These are phyloP conservation scores for Talaromyces sp. DNA, from an alignment of 2,329 filamentous ascomycete species.

Conservation along the genomic window DNA sequence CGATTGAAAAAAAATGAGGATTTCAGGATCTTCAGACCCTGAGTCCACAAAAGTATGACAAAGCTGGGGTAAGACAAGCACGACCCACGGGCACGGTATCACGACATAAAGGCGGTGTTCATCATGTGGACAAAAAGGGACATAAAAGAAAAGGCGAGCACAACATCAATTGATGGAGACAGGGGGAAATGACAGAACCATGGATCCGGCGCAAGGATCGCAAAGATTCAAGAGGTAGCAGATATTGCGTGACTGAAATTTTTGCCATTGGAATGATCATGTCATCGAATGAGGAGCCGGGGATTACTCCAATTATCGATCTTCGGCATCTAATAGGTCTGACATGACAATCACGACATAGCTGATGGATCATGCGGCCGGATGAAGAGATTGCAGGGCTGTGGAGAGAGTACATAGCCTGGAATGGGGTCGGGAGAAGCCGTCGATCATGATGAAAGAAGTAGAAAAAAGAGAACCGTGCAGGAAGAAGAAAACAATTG, in stretches of 20 bases:
- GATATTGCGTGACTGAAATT: not conserved
- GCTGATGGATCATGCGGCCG: not conserved
- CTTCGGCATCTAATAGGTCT: not conserved
- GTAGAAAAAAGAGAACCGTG: not conserved
- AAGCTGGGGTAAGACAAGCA: constrained; percentile 13
- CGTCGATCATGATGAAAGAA: not conserved
- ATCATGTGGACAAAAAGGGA: constrained; percentile 4
- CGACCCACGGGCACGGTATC: constrained; percentile 15
- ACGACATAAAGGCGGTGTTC: constrained; percentile 17
- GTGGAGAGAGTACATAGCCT: not conserved
- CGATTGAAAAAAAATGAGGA: constrained; percentile 5
- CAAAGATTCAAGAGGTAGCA: not conserved
- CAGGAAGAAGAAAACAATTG: constrained; percentile 2
- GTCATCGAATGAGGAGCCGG: not conserved
- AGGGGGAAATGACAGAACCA: not conserved
- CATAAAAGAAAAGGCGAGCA: not conserved
- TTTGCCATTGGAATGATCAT: not conserved
- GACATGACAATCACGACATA: constrained; percentile 1
- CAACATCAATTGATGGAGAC: not conserved
- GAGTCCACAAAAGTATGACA: not conserved
- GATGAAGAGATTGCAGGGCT: not conserved
- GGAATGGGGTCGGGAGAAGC: not conserved
- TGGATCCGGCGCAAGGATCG: not conserved
- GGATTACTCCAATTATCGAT: not conserved
- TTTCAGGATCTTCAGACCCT: constrained; percentile 4